Conservation (phyloP, 1,284 basidiomycete species). For the Moniliophthora roreri region DNA sequence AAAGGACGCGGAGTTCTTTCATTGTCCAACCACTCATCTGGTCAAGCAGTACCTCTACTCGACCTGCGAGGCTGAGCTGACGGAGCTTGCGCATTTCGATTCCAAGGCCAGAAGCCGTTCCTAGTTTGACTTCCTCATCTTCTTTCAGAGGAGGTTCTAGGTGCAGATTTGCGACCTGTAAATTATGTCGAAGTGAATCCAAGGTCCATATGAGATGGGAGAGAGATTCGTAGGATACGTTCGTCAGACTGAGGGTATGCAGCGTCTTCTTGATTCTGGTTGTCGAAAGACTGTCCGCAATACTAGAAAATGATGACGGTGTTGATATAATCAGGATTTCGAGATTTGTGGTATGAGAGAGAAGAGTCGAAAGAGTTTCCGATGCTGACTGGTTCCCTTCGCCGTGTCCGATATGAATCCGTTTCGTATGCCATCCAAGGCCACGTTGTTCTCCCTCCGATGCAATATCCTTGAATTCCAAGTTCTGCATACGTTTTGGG, state of each 20-base stretch:
- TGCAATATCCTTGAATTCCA: not conserved
- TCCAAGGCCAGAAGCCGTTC: not conserved
- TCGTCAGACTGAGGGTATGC: not conserved
- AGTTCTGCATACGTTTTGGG: not conserved
- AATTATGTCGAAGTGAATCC: not conserved
- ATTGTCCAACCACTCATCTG: constrained; percentile 65
- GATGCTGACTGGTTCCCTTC: not conserved
- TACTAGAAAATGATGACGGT: not conserved
- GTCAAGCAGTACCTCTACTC: constrained; percentile 63
- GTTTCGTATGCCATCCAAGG: not conserved
- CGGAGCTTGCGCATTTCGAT: constrained; percentile 34
- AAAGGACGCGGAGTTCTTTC: constrained; percentile 53
- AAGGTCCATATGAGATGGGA: constrained; percentile 2
- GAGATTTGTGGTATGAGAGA: not conserved
- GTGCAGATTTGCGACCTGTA: not conserved
- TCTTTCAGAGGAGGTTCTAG: not conserved
- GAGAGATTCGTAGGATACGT: constrained; percentile 1
- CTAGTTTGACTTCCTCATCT: not conserved
- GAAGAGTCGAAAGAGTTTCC: not conserved
- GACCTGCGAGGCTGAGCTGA: constrained; percentile 60
- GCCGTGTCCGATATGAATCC: not conserved
- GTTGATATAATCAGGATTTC: not conserved
- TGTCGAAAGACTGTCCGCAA: not conserved
- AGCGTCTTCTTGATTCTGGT: not conserved
- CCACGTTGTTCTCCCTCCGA: not conserved